Base-by-base conservation (phyloP, 1,139 yeast genomes). In the Lodderomyces beijingensis region DNA sequence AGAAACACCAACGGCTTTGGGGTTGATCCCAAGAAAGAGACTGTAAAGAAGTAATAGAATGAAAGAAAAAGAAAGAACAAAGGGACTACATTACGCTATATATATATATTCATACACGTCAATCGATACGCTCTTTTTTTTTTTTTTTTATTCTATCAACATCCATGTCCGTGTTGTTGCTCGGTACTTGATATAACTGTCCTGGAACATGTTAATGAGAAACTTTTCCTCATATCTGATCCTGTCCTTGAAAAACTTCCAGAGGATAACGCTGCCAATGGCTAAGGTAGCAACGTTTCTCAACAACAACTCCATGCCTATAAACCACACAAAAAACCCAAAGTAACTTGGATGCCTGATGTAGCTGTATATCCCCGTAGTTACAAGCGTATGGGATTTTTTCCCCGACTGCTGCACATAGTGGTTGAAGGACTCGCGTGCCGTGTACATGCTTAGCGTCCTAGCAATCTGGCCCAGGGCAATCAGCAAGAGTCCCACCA, bases 311-410 rank as follows among this genome's bases (percentile, higher is more conserved):
- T 91, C 95, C 2, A 88, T 68, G 0, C 97, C 97, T 3, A 89
- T 48, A 17, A 93, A 91, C 96, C 97, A 93, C 75, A 87, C 79
- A 51, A 80, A 89, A 54, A 84, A 91, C 1, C 97, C 98, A 36
- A 79, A 73, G 57, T 91, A 91, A 32, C 94, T 81, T 8, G 98
- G 98, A 53, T 91, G 98, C 39, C 98, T 69, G 7, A 75, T 59
- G 13, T 59, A 42, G 1, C 65, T 40, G 55, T 91, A 91, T 3
- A 91, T 63, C 0, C 97, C 98, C 5, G 59, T 45, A 0, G 86
- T 84, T 8, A 91, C 79, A 29, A 91, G 63, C 13, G 47, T 57
- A 50, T 91, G 98, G 32, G 71, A 70, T 0, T 58, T 48, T 20
- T 62, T 57, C 37, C 70, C 79, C 18, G 61, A 52, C 4, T 72